phyloP scores from a whole-genome alignment of 352 stramenopile genomes.

The Phytophthora kernoviae region DNA sequence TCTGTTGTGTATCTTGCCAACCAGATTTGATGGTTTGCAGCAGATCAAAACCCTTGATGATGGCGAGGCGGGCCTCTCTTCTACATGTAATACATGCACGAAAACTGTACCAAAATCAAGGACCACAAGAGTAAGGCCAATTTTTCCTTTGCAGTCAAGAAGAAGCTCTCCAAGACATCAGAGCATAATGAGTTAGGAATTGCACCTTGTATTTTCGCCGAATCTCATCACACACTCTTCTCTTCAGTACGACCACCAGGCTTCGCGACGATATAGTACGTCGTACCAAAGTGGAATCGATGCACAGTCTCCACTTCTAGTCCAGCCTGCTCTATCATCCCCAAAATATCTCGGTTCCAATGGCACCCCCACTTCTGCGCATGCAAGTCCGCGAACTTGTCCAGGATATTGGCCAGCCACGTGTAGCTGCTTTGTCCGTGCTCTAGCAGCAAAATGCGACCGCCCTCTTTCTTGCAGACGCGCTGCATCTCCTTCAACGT shows the following conservation, averaged over 20 bases:
- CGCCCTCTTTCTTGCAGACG: conserved; percentile 85
- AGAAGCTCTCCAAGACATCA: too few relatives aligned
- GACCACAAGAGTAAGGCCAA: too few relatives aligned
- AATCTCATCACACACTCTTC: too few relatives aligned
- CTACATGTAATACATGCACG: too few relatives aligned
- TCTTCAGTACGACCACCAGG: conserved; percentile 19
- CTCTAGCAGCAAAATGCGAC: conserved; percentile 94
- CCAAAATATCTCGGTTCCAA: conserved; percentile 96
- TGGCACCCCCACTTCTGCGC: conserved; percentile 95
- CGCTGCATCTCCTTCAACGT: conserved; percentile 93
- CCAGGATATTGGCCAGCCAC: conserved; percentile 91
- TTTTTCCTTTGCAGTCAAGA: too few relatives aligned
- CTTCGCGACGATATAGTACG: conserved; percentile 87
- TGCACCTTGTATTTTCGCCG: too few relatives aligned
- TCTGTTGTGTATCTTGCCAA: too few relatives aligned
- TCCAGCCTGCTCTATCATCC: conserved; percentile 81
- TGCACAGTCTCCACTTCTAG: conserved; percentile 86
- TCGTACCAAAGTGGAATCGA: conserved; percentile 96
- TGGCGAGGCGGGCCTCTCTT: too few relatives aligned
- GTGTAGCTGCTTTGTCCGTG: conserved; percentile 92
- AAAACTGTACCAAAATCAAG: too few relatives aligned
- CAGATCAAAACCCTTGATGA: too few relatives aligned
- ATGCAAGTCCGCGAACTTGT: conserved; percentile 93
- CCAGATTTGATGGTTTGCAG: too few relatives aligned
- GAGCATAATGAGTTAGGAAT: too few relatives aligned